Percentiles rank a stretch among this genome's conserved stretches.
Evolutionary conservation across 192 early-diverging fungal species (phyloP).

Genomic region (Podila verticillata): DNA sequence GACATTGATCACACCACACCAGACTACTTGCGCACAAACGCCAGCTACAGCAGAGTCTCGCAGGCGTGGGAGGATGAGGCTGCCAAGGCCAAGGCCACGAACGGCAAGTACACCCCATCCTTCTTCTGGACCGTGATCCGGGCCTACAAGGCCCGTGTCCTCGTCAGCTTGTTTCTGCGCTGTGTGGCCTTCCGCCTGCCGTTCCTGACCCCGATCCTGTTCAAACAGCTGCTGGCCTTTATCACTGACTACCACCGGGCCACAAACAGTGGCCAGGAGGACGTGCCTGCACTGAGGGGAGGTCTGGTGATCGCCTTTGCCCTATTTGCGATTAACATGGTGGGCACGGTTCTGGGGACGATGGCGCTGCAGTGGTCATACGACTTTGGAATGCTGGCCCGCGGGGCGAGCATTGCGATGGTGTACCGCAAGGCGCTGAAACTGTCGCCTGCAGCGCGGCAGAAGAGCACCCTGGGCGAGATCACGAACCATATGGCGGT

Average conservation of each 20-base stretch:
- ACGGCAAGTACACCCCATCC: neutral
- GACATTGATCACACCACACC: slow-evolving; percentile 26
- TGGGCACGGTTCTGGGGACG: neutral
- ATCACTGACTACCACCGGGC: slow-evolving; percentile 29
- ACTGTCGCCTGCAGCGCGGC: slow-evolving; percentile 66
- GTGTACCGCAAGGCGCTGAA: slow-evolving; percentile 84
- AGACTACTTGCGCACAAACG: slow-evolving; percentile 4
- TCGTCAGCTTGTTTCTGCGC: slow-evolving; percentile 6
- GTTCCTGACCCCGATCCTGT: slow-evolving; percentile 26
- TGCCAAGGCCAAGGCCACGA: neutral
- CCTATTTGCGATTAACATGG: slow-evolving; percentile 23
- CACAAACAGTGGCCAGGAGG: neutral
- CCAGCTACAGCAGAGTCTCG: slow-evolving; percentile 7
- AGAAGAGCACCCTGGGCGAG: slow-evolving; percentile 27
- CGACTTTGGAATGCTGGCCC: slow-evolving; percentile 71
- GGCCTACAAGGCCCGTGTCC: slow-evolving; percentile 8
- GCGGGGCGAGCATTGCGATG: slow-evolving; percentile 76
- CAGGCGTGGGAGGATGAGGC: slow-evolving; percentile 8
- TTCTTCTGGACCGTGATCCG: slow-evolving; percentile 25
- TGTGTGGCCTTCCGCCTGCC: neutral
- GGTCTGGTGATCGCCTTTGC: slow-evolving; percentile 21
- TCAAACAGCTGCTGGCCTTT: slow-evolving; percentile 26
- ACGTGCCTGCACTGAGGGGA: slow-evolving; percentile 3
- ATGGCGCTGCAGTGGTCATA: slow-evolving; percentile 37
- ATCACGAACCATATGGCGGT: slow-evolving; percentile 66